A percentile compares a stretch with the other conserved stretches of the same genome.
Conservation (phyloP, 306 rosid genomes). For the Lathyrus aphaca region DNA sequence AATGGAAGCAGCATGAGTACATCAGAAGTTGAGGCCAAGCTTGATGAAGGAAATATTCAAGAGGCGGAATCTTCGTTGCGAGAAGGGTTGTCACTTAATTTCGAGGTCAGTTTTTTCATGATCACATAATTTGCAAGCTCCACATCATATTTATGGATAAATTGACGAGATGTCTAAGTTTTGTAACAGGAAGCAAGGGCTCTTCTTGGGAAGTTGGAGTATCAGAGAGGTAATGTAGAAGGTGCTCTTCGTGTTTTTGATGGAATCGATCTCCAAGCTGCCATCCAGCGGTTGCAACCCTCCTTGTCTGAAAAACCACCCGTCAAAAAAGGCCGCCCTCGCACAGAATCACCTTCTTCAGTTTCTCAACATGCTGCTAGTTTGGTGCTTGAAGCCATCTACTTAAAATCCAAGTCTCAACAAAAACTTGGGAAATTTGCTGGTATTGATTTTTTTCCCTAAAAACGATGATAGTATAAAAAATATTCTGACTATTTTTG, state of each 20-base stretch:
- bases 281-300: conserved; percentile 85
- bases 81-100: conserved; percentile 88
- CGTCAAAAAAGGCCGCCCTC: conserved; percentile 65
- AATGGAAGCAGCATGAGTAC: conserved; percentile 68
- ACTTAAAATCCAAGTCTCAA: conserved; percentile 87
- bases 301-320: conserved; percentile 61
- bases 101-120: conserved; percentile 61
- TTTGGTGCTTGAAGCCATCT: conserved; percentile 95
- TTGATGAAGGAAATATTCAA: conserved; percentile 91
- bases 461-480: neutral
- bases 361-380: conserved; percentile 91
- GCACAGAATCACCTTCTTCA: conserved; percentile 61
- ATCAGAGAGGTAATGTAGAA: conserved; percentile 95
- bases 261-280: conserved; percentile 93
- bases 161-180: conserved; percentile 1
- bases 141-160: conserved; percentile 12
- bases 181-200: conserved; percentile 92
- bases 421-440: conserved; percentile 75
- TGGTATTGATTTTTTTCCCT: conserved; percentile 48
- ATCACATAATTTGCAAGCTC: conserved; percentile 15
- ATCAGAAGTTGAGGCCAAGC: conserved; percentile 79
- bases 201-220: conserved; percentile 97
- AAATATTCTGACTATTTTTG: conserved; percentile 15
- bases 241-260: conserved; percentile 93
- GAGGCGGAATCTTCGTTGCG: conserved; percentile 85